Evolutionary conservation across 2,329 filamentous ascomycete genomes (phyloP), one percentile per base, ranked within the genome.

Genomic region (Colletotrichum sp.): DNA sequence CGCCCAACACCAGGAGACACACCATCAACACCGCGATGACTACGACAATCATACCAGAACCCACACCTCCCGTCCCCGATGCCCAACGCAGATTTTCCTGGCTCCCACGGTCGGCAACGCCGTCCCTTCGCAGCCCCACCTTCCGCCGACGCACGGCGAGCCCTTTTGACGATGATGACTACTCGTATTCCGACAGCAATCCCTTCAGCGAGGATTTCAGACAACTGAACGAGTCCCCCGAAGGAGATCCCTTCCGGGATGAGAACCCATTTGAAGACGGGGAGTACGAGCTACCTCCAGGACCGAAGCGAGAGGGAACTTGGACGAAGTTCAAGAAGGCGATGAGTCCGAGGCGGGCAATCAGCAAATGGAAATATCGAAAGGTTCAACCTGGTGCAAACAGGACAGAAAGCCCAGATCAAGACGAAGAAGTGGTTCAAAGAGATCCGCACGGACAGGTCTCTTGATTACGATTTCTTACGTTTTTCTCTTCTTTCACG

Each of bases 241-340:
- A 60, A 28, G 18, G 69, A n/a, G 73, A 32, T 8, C 39, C 57
- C 24, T 57, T 18, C 13, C 26, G 34, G 2, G 69, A 36, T 3
- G 55, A 72, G 4, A 76, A 76, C 18, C 73, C 73, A 2, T 76
- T 76, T 4, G 73, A 76, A n/a, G 73, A 76, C 9, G 64, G 69
- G 26, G 73, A 76, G 70, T 76, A 76, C 21, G 73, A 76, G 57
- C n/a, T 76, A 13, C 70, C 73, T 13, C 57, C 69, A 1, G 57
- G 55, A 7, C 36, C 32, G 4, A 76, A 76, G 32, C 57, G 64
- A n/a, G 69, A 69, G 39, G 69, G 73, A 9, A 49, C 69, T 6
- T 76, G 73, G 73, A 76, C 62, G 16, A 76, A 73, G 55, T 69
- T 76, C 57, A 76, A 76, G 34, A 76, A 76, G 64, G 73, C 73